Base-by-base conservation (phyloP, 1,284 basidiomycete genomes). In the Anthracocystis walkeri region DNA sequence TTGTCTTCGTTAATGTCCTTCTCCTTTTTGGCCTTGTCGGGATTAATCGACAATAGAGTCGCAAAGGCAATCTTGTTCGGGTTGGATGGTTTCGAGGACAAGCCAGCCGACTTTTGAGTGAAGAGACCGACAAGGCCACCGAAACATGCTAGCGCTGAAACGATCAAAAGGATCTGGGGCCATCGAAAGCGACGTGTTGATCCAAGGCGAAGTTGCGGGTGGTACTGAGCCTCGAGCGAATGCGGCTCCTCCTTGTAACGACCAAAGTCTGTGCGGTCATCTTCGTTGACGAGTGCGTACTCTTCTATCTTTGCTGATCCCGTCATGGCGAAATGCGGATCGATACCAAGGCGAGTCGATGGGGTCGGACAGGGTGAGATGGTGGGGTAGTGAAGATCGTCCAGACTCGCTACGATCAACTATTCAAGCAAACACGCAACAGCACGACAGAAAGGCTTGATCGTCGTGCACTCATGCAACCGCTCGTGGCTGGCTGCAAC, bases 1-100 rank as follows among this genome's bases (percentile, higher is more conserved):
- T 51, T 35, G 31, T 51, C 49, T 11, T 51, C 49, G 49, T 51
- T n/a, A 31, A 51, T 51, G 31, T 23, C 16, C 46, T 27, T 29
- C 18, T 49, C 46, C 3, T 49, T 16, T 7, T 8, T 16, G 3
- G 25, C 46, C 21, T 49, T 49, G 11, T 49, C 46, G 8, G 21
- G 21, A 6, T 49, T 16, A 14, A 25, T 25, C 12, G 46, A 49
- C 27, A 49, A 27, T 18, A 49, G 27, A 3, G 46, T 49, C 1
- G 46, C 46, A 6, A 29, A 49, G 12, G 46, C 46, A 2, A 49
- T 25, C 7, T 49, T 49, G 46, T 41, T 41, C 18, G 40, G 40
- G 18, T 41, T 41, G 18, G 18, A 10, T 41, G 40, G 16, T 41
- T 41, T 41, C 7, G 40, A n/a, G 18, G 16, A 18, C 18, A n/a